Conservation (phyloP, 2,329 filamentous ascomycete species). For the Penicillium sp. region DNA sequence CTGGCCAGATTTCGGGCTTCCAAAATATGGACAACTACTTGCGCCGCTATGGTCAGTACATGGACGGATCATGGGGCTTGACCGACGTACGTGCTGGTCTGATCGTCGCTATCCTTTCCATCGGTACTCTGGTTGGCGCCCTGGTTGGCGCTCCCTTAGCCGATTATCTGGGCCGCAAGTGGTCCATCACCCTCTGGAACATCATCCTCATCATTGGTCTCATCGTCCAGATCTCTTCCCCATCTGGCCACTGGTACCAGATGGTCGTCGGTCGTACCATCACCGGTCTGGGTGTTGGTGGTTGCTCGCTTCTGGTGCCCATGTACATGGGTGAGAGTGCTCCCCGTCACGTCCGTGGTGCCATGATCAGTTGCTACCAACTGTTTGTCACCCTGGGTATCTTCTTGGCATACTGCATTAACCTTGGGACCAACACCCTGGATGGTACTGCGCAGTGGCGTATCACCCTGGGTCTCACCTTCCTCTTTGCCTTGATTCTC, state of each 20-base stretch:
- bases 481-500: constrained; percentile 57
- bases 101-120: constrained; percentile 44
- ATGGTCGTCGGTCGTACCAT: constrained; percentile 46
- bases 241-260: constrained; percentile 41
- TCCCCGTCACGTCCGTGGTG: constrained; percentile 48
- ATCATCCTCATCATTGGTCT: constrained; percentile 43
- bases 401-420: constrained; percentile 48
- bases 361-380: constrained; percentile 49
- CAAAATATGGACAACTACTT: constrained; percentile 45
- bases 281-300: constrained; percentile 47
- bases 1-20: constrained; percentile 48
- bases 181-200: constrained; percentile 44
- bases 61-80: constrained; percentile 35
- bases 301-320: constrained; percentile 45
- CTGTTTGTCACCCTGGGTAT: constrained; percentile 51
- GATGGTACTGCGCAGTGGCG: constrained; percentile 49
- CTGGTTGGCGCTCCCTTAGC: constrained; percentile 42
- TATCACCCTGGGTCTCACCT: constrained; percentile 57
- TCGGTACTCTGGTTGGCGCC: constrained; percentile 46
- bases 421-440: constrained; percentile 43
- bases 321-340: constrained; percentile 50
- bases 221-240: constrained; percentile 45
- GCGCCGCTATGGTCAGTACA: constrained; percentile 38
- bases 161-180: constrained; percentile 44
- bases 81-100: constrained; percentile 43